Evolutionary conservation across 2,329 filamentous ascomycete species (phyloP), one percentile per base, ranked within the genome.

Genomic region (Parascedosporium putredinis): DNA sequence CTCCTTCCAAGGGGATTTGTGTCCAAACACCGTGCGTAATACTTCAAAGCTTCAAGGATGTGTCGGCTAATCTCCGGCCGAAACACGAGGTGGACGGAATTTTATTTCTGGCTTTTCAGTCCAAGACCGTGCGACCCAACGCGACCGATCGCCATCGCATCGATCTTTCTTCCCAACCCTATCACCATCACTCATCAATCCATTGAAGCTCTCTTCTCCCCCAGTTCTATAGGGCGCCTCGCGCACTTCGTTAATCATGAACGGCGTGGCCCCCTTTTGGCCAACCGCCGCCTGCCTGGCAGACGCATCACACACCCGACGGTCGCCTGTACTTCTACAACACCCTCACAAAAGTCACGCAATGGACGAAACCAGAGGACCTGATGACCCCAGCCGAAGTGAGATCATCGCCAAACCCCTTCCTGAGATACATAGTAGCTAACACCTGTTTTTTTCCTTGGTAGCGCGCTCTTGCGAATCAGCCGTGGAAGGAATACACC

Each of bases 251-350:
- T 31, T 12, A 48, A 63, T 63, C 53, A 86, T 86, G 79, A 84
- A 79, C 64, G 78, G 75, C 53, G 69, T 69, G 57, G 69, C 69
- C 49, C 6, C 66, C 68, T 49, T 71, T 64, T 55, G 69, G 70
- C 58, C 70, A 75, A 61, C 70, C 73, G 54, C 71, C 75, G 48
- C 67, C 73, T 50, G 63, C 78, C 40, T 96, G 90, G 90, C 83
- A 87, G 65, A 86, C 93, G 65, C 83, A 87, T 57, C 84, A 82
- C 58, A 87, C 84, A 57, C 71, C 82, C 2, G 89, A 95, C 61
- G 91, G 90, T 55, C 81, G 87, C 57, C 75, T 81, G 44, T 98
- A 98, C 67, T 98, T 94, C 66, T 95, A 90, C 73, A 95, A 98
- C 64, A 70, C 81, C 10, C 69, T 80, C 53, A 95, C 89, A 14